phyloP scores from a whole-genome alignment of 2,329 filamentous ascomycete species.

The Apiospora phragmitis region DNA sequence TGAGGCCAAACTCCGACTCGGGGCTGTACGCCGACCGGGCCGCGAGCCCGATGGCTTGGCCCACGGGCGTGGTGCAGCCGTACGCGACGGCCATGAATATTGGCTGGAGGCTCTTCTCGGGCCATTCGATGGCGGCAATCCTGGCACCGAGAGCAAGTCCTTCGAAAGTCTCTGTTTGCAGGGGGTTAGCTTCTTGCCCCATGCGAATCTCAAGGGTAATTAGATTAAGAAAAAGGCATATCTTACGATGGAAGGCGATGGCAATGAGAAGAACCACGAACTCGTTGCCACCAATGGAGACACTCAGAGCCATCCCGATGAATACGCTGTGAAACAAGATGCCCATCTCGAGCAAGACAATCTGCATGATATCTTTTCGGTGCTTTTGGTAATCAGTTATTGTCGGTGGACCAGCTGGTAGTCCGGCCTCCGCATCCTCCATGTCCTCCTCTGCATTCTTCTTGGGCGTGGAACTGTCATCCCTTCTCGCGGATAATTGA shows the following conservation, averaged over 20 bases:
- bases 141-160: conserved; percentile 65
- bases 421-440: neutral
- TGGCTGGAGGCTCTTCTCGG: conserved; percentile 44
- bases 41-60: conserved; percentile 71
- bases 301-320: conserved; percentile 57
- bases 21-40: conserved; percentile 72
- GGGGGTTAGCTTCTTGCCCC: neutral
- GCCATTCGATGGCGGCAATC: conserved; percentile 57
- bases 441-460: neutral
- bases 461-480: neutral
- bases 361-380: conserved; percentile 57
- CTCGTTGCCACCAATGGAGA: conserved; percentile 45
- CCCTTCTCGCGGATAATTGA: neutral
- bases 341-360: conserved; percentile 62
- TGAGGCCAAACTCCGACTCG: conserved; percentile 61
- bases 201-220: no score
- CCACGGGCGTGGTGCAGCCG: conserved; percentile 63
- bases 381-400: conserved; percentile 23
- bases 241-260: conserved; percentile 49
- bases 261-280: conserved; percentile 56
- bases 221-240: neutral
- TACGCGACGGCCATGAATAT: conserved; percentile 61
- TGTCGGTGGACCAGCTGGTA: neutral
- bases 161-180: conserved; percentile 42
- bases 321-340: conserved; percentile 65